Evolutionary conservation across 768 basidiomycete genomes (phyloP), one percentile per base, ranked within the genome.

Genomic region (Leccinum uliginosum): DNA sequence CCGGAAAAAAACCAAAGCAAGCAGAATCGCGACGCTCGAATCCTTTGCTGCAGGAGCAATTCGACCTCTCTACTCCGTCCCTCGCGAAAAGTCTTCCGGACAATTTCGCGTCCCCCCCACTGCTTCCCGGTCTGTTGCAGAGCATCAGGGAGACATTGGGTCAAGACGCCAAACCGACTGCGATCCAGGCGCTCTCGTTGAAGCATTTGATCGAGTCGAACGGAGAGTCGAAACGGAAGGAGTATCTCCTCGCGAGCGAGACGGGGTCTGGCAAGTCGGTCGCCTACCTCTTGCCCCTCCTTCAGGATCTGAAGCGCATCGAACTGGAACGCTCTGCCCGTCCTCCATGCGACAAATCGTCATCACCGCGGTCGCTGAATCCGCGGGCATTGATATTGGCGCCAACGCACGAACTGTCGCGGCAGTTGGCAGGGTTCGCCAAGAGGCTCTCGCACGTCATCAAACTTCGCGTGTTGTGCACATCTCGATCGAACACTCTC

Each of bases 211-310:
- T 90, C 52, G 71, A 73, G 49, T 51, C 64, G 23, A 52, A 58
- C 32, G 29, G 45, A 15, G 63, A 51, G 34, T 35, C 59, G 14
- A 63, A 53, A 26, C 61, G 57, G 63, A 71, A 57, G 47, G 75
- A 83, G 49, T 86, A 80, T 61, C 80, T 96, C 6, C 78, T 96
- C 1, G 93, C 91, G 0, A 86, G 89, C 0, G 93, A 95, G 71
- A 96, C 92, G 0, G 93, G 94, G 15, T 93, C 91, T 0, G 93
- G 93, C 1, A 96, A 96, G 74, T 93, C 89, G 2, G 81, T 95
- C 27, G 93, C 94, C 1, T 96, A 94, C 70, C 80, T 95, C 44
- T 79, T 95, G 6, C 93, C 93, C 0, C 71, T 95, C 53, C 77
- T 96, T 2, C 89, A 95, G 61, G 74, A 80, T 59, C 75, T 95